A percentile compares a stretch with the other conserved stretches of the same genome.
Conservation (phyloP, 495 filamentous ascomycete species). For the Aeminium ludgeri region DNA sequence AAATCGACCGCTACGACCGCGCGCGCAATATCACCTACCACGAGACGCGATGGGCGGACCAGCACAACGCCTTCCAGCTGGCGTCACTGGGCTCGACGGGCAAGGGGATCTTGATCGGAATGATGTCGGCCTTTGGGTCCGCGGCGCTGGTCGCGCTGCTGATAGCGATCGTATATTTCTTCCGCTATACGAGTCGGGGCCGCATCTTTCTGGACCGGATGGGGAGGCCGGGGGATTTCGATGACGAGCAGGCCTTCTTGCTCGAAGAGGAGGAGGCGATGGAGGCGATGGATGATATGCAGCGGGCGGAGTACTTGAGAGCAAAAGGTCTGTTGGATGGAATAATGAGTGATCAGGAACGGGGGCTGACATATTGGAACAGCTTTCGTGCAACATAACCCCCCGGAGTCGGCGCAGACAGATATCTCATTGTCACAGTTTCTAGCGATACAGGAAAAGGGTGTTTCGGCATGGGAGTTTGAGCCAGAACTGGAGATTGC, state of each 20-base stretch:
- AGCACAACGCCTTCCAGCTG: neutral
- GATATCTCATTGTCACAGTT: slow-evolving; percentile 97
- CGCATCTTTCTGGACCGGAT: slow-evolving; percentile 89
- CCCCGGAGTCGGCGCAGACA: slow-evolving; percentile 85
- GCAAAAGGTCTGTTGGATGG: slow-evolving; percentile 84
- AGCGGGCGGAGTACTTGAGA: slow-evolving; percentile 74
- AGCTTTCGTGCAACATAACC: slow-evolving; percentile 92
- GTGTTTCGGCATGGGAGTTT: slow-evolving; percentile 97
- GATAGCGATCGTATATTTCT: slow-evolving; percentile 79
- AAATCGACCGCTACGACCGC: neutral
- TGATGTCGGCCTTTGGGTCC: slow-evolving; percentile 92
- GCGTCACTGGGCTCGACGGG: slow-evolving; percentile 32
- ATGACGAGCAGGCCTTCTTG: slow-evolving; percentile 86
- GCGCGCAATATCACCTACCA: neutral
- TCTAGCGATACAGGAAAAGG: slow-evolving; percentile 95
- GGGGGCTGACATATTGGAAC: slow-evolving; percentile 9
- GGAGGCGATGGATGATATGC: slow-evolving; percentile 88
- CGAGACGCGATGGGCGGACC: neutral
- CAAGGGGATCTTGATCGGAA: slow-evolving; percentile 81
- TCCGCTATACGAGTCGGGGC: slow-evolving; percentile 73
- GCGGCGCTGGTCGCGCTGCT: slow-evolving; percentile 67
- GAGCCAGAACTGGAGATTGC: slow-evolving; percentile 96
- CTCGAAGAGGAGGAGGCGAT: slow-evolving; percentile 89
- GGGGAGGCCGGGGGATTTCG: slow-evolving; percentile 85
- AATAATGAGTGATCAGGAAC: too few relatives aligned